phyloP scores from a whole-genome alignment of 768 basidiomycete species.

The Daedaleopsis sinensis region DNA sequence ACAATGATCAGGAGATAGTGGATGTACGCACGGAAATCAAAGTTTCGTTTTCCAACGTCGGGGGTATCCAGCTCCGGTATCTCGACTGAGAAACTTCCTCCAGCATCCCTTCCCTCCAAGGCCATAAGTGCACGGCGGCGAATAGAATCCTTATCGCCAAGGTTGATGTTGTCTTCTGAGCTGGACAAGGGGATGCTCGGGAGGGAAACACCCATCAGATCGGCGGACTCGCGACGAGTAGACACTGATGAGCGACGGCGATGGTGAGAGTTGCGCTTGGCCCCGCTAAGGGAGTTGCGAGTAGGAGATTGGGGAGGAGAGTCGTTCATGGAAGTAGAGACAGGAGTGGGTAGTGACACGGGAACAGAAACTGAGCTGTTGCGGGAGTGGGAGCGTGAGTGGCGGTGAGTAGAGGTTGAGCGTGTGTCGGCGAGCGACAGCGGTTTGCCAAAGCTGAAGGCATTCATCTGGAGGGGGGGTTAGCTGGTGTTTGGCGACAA shows the following conservation, averaged over 20 bases:
- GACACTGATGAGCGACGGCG: conserved; percentile 86
- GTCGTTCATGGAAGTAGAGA: conserved; percentile 36
- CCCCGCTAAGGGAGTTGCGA: conserved; percentile 26
- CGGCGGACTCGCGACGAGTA: conserved; percentile 87
- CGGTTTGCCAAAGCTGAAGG: conserved; percentile 65
- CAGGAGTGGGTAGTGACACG: conserved; percentile 37
- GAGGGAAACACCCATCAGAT: conserved; percentile 83
- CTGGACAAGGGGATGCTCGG: conserved; percentile 61
- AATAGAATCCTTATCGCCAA: conserved; percentile 77
- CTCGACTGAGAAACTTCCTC: conserved; percentile 69
- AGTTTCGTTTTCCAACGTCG: conserved; percentile 55
- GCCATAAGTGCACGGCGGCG: conserved; percentile 84
- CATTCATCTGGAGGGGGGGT: conserved; percentile 55
- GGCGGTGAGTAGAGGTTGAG: conserved; percentile 45
- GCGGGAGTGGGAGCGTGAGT: conserved; percentile 73
- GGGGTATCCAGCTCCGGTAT: conserved; percentile 77
- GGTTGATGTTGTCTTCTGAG: conserved; percentile 67
- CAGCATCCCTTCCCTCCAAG: conserved; percentile 81
- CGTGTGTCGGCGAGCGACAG: conserved; percentile 38
- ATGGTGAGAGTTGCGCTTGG: conserved; percentile 81
- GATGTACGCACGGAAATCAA: conserved; percentile 65
- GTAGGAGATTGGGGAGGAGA: conserved; percentile 39
- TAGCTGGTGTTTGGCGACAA: conserved; percentile 2
- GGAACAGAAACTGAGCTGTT: conserved; percentile 50
- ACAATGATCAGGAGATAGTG: background rate